Evolutionary conservation across 139 green algal genomes (phyloP).

Genomic region (Limnomonas spitsbergensis): DNA sequence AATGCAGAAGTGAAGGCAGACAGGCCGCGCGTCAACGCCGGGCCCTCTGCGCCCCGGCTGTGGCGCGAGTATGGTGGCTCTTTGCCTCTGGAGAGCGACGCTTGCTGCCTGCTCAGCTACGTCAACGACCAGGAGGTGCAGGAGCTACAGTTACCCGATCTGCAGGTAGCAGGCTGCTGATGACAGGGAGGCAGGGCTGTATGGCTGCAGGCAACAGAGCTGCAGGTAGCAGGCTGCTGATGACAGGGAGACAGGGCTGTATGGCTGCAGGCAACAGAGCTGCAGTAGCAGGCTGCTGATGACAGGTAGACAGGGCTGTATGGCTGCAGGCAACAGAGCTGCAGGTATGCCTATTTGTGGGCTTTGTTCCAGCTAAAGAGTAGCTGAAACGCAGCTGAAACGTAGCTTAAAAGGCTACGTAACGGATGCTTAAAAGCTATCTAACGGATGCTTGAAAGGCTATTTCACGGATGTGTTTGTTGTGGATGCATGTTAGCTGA

Average conservation of each 20-base stretch:
- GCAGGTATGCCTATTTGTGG: too few relatives aligned
- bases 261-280: background rate
- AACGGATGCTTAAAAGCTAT: too few relatives aligned
- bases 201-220: background rate
- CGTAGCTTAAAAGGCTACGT: too few relatives aligned
- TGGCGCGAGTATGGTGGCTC: background rate
- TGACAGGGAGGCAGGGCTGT: background rate
- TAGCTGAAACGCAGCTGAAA: too few relatives aligned
- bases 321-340: background rate
- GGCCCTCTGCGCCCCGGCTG: too few relatives aligned
- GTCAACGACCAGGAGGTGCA: background rate
- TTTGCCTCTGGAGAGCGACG: background rate
- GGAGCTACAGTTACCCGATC: background rate
- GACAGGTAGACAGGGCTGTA: background rate
- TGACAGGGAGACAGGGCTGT: background rate
- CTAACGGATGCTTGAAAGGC: too few relatives aligned
- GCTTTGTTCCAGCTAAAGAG: too few relatives aligned
- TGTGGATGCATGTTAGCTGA: too few relatives aligned
- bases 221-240: background rate
- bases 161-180: background rate
- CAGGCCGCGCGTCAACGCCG: too few relatives aligned
- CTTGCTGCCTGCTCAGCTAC: conserved; percentile 6
- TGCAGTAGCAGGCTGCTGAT: background rate
- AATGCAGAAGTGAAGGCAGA: too few relatives aligned
- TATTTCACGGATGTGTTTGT: too few relatives aligned